These are phyloP conservation scores for Elaeis guineensis DNA, from an alignment of 176 grass and related monocot genomes.

Conservation along the genomic window DNA sequence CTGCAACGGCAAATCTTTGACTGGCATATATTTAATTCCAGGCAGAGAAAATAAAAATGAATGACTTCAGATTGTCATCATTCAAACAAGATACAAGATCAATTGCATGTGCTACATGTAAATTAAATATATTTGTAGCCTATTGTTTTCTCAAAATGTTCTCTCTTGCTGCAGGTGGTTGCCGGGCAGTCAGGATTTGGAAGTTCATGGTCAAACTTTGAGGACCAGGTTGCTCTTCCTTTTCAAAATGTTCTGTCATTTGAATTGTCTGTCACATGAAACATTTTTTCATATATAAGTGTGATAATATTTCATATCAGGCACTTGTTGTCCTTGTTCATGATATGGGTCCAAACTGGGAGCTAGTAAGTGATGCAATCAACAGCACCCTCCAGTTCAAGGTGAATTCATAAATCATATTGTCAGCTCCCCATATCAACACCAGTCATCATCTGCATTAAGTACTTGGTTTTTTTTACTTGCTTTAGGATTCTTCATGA, in stretches of 20 bases:
- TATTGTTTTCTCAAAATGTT: conserved; percentile 6
- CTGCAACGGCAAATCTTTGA: no score
- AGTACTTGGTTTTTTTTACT: background rate
- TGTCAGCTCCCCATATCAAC: no score
- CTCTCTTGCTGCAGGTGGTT: conserved; percentile 50
- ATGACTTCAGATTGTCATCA: no score
- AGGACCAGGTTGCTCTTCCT: conserved; percentile 78
- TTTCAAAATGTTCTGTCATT: background rate
- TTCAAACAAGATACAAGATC: no score
- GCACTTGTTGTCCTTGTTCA: conserved; percentile 98
- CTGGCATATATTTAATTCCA: no score
- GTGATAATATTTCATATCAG: conserved; percentile 19
- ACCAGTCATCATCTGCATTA: no score
- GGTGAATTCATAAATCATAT: conserved; percentile 23
- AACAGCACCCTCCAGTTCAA: conserved; percentile 89
- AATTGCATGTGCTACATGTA: no score
- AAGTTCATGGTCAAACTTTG: conserved; percentile 89
- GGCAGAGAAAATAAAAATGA: no score
- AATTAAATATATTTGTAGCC: no score
- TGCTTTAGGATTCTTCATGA: background rate
- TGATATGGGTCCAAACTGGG: conserved; percentile 99
- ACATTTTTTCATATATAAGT: no score
- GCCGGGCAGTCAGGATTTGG: conserved; percentile 52
- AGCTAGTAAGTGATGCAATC: conserved; percentile 84
- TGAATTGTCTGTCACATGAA: no score